Percentiles rank a stretch among this genome's conserved stretches.
phyloP scores from a whole-genome alignment of 768 basidiomycete species.

The Panellus pusillus region DNA sequence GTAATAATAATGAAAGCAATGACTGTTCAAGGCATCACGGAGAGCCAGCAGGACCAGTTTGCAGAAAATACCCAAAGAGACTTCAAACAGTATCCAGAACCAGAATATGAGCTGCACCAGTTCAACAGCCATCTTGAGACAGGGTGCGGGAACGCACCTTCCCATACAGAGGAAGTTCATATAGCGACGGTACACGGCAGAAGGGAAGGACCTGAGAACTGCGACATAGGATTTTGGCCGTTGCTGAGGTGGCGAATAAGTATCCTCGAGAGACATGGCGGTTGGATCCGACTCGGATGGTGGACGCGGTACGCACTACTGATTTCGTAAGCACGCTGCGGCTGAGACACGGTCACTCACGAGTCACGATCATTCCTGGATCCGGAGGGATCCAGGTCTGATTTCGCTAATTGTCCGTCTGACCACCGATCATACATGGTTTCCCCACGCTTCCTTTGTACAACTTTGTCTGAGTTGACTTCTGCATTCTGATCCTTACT shows the following conservation, averaged over 20 bases:
- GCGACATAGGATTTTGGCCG: conserved; percentile 8
- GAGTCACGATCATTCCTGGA: no score
- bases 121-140: conserved; percentile 10
- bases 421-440: no score
- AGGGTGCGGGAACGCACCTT: conserved; percentile 44
- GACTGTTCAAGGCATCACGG: conserved; percentile 23
- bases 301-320: neutral
- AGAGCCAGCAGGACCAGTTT: neutral
- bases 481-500: no score
- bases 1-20: conserved; percentile 53
- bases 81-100: conserved; percentile 58
- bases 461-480: no score
- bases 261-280: conserved; percentile 16
- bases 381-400: no score
- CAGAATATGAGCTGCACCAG: conserved; percentile 54
- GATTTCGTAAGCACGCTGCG: no score
- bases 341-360: neutral
- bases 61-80: conserved; percentile 34
- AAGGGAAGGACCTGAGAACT: conserved; percentile 35
- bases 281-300: neutral
- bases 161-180: conserved; percentile 48
- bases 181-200: conserved; percentile 42
- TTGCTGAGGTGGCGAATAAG: no score
- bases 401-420: no score
- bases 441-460: no score